Evolutionary conservation across 2,329 filamentous ascomycete genomes (phyloP), one percentile per base, ranked within the genome.

Genomic region (Paraphaeosphaeria minitans): DNA sequence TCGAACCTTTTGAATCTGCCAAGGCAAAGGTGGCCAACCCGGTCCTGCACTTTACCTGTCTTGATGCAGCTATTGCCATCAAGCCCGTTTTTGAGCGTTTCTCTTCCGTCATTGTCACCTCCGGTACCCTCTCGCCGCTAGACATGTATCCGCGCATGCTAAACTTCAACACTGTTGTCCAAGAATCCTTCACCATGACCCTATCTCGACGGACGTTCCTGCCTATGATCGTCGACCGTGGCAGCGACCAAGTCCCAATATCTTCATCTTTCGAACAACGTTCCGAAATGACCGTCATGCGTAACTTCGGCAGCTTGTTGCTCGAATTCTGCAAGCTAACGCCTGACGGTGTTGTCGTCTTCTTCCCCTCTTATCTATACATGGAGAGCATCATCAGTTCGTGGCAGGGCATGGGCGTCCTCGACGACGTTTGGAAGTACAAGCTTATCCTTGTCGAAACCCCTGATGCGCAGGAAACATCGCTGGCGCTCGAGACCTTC

Each of bases 111-210:
- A 96, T 99, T 72, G 98, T 99, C 74, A 99, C 95, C 0, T 98
- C 95, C 0, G 95, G 95, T 63, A 99, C 95, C 1, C 92, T 99
- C 61, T 98, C 95, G 1, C 95, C 95, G 0, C 80, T 99, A 3
- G 96, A 99, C 75, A 99, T 99, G 90, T 99, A 99, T 71, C 96
- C 95, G 0, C 97, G 97, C 73, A 99, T 99, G 93, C 87, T 99
- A 27, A 90, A 92, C 54, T 99, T 99, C 78, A 84, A 85, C 10
- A 92, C 93, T 1, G 93, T 98, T 0, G 90, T 98, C 3, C 93
- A 98, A 74, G 93, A 99, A 76, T 99, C 96, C 0, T 99, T 99
- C 79, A 88, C 87, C 63, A 99, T 99, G 93, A 98, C 95, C 0
- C 85, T 99, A 6, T 94, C 94, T 1, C 86, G 96, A 45, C 86